These are phyloP conservation scores for Tuber umbilicatum DNA, from an alignment of 495 filamentous ascomycete genomes.

Conservation along the genomic window DNA sequence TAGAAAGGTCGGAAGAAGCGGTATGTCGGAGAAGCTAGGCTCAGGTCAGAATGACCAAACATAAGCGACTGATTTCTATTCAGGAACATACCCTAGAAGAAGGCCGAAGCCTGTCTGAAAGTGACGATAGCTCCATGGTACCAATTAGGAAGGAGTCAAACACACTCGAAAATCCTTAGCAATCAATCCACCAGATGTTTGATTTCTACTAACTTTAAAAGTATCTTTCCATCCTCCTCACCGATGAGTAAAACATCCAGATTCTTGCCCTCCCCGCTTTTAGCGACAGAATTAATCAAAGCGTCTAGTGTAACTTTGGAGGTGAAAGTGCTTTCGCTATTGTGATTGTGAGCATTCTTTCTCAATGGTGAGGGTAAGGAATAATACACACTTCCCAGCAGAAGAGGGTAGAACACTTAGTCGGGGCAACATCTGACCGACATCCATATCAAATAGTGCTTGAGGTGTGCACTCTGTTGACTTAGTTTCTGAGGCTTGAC, in stretches of 20 bases:
- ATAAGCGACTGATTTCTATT: conserved; percentile 41
- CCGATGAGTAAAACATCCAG: conserved; percentile 76
- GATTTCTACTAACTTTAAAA: conserved; percentile 47
- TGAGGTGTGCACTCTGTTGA: conserved; percentile 40
- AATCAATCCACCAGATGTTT: neutral
- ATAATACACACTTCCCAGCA: conserved; percentile 30
- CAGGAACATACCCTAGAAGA: conserved; percentile 44
- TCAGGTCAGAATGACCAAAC: conserved; percentile 16
- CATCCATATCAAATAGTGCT: conserved; percentile 39
- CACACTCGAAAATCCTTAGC: conserved; percentile 49
- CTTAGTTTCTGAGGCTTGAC: conserved; percentile 16
- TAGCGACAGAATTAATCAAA: conserved; percentile 39
- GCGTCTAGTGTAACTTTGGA: conserved; percentile 41
- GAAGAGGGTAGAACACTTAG: conserved; percentile 39
- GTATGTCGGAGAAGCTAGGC: conserved; percentile 54
- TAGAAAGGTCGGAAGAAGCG: conserved; percentile 66
- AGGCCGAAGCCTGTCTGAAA: conserved; percentile 34
- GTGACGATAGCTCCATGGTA: conserved; percentile 43
- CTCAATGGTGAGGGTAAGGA: neutral
- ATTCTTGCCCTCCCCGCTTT: conserved; percentile 36
- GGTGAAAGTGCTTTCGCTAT: conserved; percentile 41
- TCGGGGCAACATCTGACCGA: conserved; percentile 39
- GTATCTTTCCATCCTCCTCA: conserved; percentile 68
- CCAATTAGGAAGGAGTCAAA: conserved; percentile 89
- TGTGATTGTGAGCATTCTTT: conserved; percentile 7